A percentile compares a stretch with the other conserved stretches of the same genome.
Evolutionary conservation across 2,329 filamentous ascomycete genomes (phyloP).

Genomic region (Shiraia bambusicola): DNA sequence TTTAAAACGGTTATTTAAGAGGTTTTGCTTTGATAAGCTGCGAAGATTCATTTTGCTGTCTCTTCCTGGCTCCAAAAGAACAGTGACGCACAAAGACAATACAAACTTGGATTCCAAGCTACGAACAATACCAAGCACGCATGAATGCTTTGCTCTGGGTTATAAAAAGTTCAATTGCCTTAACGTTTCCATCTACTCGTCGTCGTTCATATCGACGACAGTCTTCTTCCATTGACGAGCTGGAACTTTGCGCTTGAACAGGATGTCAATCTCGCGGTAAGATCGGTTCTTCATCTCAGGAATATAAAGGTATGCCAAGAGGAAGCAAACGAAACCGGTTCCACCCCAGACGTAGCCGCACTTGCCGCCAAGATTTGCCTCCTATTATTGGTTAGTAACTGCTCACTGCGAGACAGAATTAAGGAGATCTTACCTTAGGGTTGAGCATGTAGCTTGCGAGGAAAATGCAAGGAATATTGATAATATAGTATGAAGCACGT

Average conservation of each 20-base stretch:
- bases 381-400: slow-evolving; percentile 64
- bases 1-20: too few relatives aligned
- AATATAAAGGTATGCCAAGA: slow-evolving; percentile 53
- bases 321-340: slow-evolving; percentile 57
- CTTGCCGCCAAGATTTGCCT: slow-evolving; percentile 48
- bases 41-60: too few relatives aligned
- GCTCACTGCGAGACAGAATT: slow-evolving; percentile 51
- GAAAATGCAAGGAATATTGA: slow-evolving; percentile 68
- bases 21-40: too few relatives aligned
- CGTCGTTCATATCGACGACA: slow-evolving; percentile 59
- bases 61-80: too few relatives aligned
- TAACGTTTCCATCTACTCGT: slow-evolving; percentile 54
- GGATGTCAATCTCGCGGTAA: slow-evolving; percentile 54
- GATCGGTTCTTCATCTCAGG: slow-evolving; percentile 59
- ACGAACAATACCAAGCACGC: too few relatives aligned
- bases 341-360: slow-evolving; percentile 39
- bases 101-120: too few relatives aligned
- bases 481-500: slow-evolving; percentile 63
- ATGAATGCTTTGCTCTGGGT: too few relatives aligned
- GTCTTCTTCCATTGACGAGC: slow-evolving; percentile 61
- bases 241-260: slow-evolving; percentile 49
- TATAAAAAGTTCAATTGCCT: too few relatives aligned
- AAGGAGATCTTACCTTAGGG: slow-evolving; percentile 37
- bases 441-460: slow-evolving; percentile 63
- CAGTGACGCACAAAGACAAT: too few relatives aligned